A percentile compares a stretch with the other conserved stretches of the same genome.
These are phyloP conservation scores for Dispira simplex DNA, from an alignment of 192 early-diverging fungal genomes.

Conservation along the genomic window DNA sequence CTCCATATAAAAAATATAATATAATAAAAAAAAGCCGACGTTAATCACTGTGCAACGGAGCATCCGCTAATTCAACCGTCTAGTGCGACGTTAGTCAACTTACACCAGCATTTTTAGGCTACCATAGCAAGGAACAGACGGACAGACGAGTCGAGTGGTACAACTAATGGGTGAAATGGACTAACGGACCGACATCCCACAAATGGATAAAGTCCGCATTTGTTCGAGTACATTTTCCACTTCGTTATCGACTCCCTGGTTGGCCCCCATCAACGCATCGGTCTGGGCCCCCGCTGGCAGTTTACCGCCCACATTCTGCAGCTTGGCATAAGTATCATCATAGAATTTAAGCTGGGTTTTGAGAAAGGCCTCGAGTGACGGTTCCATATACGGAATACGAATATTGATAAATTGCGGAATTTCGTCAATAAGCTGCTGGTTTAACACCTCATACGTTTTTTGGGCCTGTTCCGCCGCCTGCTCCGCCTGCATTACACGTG, in stretches of 20 bases:
- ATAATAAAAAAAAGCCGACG: no score
- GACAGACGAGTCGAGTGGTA: no score
- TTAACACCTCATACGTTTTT: constrained; percentile 67
- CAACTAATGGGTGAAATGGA: no score
- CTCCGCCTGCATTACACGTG: constrained; percentile 45
- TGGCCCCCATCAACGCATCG: constrained; percentile 26
- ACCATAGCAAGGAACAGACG: no score
- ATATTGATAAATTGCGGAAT: constrained; percentile 83
- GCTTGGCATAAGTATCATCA: constrained; percentile 56
- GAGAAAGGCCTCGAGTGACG: constrained; percentile 91
- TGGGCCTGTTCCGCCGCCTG: constrained; percentile 56
- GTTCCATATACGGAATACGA: constrained; percentile 81
- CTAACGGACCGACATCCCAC: constrained; percentile 31
- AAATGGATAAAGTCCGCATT: constrained; percentile 84
- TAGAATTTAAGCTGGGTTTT: constrained; percentile 89
- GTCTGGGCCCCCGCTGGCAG: constrained; percentile 23
- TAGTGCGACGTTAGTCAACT: no score
- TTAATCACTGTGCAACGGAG: not conserved
- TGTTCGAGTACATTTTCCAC: constrained; percentile 72
- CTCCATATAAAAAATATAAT: no score
- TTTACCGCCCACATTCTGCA: constrained; percentile 44
- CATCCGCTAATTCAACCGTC: not conserved
- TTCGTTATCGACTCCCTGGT: constrained; percentile 41
- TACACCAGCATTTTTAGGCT: not conserved
- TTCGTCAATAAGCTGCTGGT: constrained; percentile 65